phyloP scores from a whole-genome alignment of 192 early-diverging fungal species.

The Gaertneriomyces semiglobifer region DNA sequence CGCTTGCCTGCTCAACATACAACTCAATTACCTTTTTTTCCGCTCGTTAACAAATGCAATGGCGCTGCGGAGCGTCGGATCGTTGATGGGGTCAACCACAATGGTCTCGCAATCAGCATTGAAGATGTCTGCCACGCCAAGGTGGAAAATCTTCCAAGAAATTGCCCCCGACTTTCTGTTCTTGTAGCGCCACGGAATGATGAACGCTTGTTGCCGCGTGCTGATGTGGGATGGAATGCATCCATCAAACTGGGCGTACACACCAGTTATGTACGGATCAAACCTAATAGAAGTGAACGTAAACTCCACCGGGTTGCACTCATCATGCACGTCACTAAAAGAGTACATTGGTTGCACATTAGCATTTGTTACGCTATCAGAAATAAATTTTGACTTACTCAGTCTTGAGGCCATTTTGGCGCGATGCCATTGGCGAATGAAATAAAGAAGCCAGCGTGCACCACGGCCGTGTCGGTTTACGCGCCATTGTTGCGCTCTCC shows the following conservation, averaged over 20 bases:
- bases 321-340: too few relatives aligned
- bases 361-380: too few relatives aligned
- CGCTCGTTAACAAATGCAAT: conserved; percentile 25
- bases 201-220: conserved; percentile 33
- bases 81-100: conserved; percentile 37
- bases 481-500: too few relatives aligned
- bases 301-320: too few relatives aligned
- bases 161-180: conserved; percentile 39
- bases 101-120: conserved; percentile 45
- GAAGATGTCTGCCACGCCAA: conserved; percentile 36
- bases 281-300: neutral
- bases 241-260: conserved; percentile 44
- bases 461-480: too few relatives aligned
- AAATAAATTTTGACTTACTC: too few relatives aligned
- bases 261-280: conserved; percentile 33
- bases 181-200: conserved; percentile 51
- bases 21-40: conserved; percentile 12
- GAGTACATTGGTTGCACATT: too few relatives aligned
- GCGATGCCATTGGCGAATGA: too few relatives aligned
- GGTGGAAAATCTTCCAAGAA: conserved; percentile 51
- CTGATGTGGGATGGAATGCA: conserved; percentile 43
- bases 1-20: neutral
- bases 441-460: too few relatives aligned
- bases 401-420: too few relatives aligned
- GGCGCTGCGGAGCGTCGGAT: conserved; percentile 25